A percentile compares a stretch with the other conserved stretches of the same genome.
Evolutionary conservation across 2,329 filamentous ascomycete species (phyloP).

Genomic region (Botrytis byssoidea): DNA sequence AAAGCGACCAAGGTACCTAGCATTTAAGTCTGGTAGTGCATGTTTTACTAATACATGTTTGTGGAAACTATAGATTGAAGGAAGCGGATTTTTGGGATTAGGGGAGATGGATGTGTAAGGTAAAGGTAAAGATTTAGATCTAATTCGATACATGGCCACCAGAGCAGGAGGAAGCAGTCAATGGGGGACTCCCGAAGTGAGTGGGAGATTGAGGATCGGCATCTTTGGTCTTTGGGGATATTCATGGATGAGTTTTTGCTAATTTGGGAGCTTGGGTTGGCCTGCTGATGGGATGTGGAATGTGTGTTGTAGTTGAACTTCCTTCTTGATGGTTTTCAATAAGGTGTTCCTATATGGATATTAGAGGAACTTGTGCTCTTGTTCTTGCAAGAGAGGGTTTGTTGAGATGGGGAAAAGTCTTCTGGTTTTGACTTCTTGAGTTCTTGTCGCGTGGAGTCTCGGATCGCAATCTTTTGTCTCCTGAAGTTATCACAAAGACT

Average conservation of each 20-base stretch:
- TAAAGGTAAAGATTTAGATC: background rate
- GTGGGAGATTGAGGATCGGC: background rate
- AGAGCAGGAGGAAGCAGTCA: background rate
- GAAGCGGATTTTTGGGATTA: no score
- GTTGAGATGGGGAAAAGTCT: background rate
- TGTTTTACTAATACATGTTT: background rate
- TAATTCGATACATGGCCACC: background rate
- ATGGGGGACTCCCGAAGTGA: rapidly evolving
- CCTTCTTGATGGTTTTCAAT: background rate
- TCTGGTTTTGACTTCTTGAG: no score
- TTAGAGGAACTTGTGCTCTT: background rate
- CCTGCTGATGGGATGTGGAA: background rate
- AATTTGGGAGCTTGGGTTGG: background rate
- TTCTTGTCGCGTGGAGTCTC: background rate
- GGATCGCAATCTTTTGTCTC: background rate
- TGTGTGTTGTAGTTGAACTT: background rate
- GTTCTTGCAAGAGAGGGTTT: background rate
- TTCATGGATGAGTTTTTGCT: background rate
- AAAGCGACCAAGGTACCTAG: background rate
- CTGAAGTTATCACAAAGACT: background rate
- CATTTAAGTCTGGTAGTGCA: background rate
- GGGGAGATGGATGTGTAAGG: background rate
- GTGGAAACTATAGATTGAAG: background rate
- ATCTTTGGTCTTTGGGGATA: background rate
- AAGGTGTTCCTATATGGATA: background rate